Base-by-base conservation (phyloP, 768 basidiomycete genomes). In the Termitomyces sp. region DNA sequence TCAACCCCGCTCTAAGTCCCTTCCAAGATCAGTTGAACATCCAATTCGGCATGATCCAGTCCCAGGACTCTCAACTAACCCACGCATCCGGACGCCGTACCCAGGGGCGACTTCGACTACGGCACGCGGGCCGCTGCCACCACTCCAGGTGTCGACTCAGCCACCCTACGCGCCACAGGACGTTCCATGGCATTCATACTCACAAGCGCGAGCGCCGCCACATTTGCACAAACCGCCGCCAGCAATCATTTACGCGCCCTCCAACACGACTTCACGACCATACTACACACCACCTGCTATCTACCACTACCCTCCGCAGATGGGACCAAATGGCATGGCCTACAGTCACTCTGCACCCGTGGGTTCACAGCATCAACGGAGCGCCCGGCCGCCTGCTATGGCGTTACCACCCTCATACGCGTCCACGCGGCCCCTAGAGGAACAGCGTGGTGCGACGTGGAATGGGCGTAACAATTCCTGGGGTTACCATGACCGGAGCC, bases 281-380 rank as follows among this genome's bases (percentile, higher is more conserved):
- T 76, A 78, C 60, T 87, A 87, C 59, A 70, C 80, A 8, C 84
- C 85, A 17, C 84, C 84, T 14, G 74, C 78, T 0, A 79, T 85
- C 55, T 79, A 79, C 11, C 77, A 83, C 57, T 77, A 84, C 45
- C 75, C 72, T 7, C 79, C 80, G 58, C 71, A 75, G 58, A 67
- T 77, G 70, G 76, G 78, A 47, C 72, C 84, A 0, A 79, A 84
- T 53, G 83, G 83, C 3, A 80, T 88, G 72, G 79, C 81, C 3
- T 82, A 87, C 64, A 87, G 85, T 54, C 83, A 85, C 51, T 87
- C 86, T n/a, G 79, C 81, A 19, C 83, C 84, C 7, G 67, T 73
- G 42, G 74, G 68, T 32, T 68, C 64, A 60, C 62, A 71, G 7
- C 70, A 73, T 61, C 68, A 68, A 4, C 70, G 65, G 48, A 57